phyloP scores from a whole-genome alignment of 2,329 filamentous ascomycete genomes.

The Cytospora piceae region DNA sequence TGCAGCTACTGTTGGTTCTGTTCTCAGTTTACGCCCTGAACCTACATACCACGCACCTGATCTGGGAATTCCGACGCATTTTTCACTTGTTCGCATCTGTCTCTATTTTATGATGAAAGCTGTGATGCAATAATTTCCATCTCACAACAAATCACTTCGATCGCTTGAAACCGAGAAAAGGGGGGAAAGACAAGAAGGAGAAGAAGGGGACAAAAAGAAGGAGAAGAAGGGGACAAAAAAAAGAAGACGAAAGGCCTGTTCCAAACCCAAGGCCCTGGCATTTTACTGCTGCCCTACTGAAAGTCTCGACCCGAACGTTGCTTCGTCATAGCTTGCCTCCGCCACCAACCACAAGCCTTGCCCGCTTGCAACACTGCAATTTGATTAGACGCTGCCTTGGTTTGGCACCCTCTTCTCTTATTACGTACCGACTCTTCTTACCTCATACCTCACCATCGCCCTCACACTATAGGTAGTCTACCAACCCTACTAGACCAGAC shows the following conservation, averaged over 20 bases:
- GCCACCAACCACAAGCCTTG: constrained; percentile 16
- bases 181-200: neutral
- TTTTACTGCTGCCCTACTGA: neutral
- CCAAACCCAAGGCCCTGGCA: neutral
- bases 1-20: neutral
- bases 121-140: neutral
- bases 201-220: neutral
- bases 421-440: constrained; percentile 16
- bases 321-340: constrained; percentile 27
- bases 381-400: constrained; percentile 18
- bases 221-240: neutral
- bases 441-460: constrained; percentile 15
- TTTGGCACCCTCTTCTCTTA: neutral
- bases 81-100: neutral
- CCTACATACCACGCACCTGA: neutral
- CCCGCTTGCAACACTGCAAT: constrained; percentile 15
- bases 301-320: neutral
- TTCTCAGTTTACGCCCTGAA: neutral
- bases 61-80: neutral
- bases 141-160: neutral
- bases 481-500: constrained; percentile 8
- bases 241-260: neutral
- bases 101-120: neutral
- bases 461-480: neutral
- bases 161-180: neutral